Evolutionary conservation across 495 filamentous ascomycete species (phyloP).

Genomic region (Aspergillus avenaceus): DNA sequence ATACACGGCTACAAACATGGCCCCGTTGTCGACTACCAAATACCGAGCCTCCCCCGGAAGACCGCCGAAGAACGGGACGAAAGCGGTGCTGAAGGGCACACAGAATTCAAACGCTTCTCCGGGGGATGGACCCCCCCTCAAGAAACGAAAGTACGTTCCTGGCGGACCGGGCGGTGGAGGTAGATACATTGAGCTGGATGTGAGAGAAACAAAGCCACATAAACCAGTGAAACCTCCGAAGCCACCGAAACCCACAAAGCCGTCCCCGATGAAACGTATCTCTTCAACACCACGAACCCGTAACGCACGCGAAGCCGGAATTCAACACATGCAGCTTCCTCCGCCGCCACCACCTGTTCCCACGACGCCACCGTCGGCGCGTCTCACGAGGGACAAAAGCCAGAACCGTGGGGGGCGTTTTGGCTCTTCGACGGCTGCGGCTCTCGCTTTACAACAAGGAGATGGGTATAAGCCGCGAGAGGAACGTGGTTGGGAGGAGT

Average conservation of each 20-base stretch:
- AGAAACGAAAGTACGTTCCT: slow-evolving; percentile 64
- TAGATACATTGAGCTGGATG: slow-evolving; percentile 65
- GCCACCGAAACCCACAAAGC: slow-evolving; percentile 11
- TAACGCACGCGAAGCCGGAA: slow-evolving; percentile 21
- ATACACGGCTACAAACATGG: slow-evolving; percentile 17
- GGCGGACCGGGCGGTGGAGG: slow-evolving; percentile 78
- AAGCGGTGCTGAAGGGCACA: slow-evolving; percentile 29
- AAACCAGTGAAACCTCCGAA: slow-evolving; percentile 7
- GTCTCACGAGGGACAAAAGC: slow-evolving; percentile 49
- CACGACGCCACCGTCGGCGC: slow-evolving; percentile 41
- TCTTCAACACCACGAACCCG: slow-evolving; percentile 27
- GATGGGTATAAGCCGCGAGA: slow-evolving; percentile 97
- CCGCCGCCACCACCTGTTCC: slow-evolving; percentile 37
- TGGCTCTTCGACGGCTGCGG: slow-evolving; percentile 78
- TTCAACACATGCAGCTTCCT: slow-evolving; percentile 22
- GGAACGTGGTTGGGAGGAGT: slow-evolving; percentile 95
- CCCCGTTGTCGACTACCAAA: slow-evolving; percentile 26
- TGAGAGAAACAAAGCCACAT: slow-evolving; percentile 27
- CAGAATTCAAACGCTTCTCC: slow-evolving; percentile 29
- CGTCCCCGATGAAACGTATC: slow-evolving; percentile 20
- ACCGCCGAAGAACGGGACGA: slow-evolving; percentile 30
- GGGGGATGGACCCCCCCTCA: slow-evolving; percentile 44
- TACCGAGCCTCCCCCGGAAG: slow-evolving; percentile 26
- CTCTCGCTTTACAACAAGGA: slow-evolving; percentile 77
- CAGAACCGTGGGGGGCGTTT: slow-evolving; percentile 51